Evolutionary conservation across 768 basidiomycete genomes (phyloP), one percentile per base, ranked within the genome.

Genomic region (Grammothele lineata): DNA sequence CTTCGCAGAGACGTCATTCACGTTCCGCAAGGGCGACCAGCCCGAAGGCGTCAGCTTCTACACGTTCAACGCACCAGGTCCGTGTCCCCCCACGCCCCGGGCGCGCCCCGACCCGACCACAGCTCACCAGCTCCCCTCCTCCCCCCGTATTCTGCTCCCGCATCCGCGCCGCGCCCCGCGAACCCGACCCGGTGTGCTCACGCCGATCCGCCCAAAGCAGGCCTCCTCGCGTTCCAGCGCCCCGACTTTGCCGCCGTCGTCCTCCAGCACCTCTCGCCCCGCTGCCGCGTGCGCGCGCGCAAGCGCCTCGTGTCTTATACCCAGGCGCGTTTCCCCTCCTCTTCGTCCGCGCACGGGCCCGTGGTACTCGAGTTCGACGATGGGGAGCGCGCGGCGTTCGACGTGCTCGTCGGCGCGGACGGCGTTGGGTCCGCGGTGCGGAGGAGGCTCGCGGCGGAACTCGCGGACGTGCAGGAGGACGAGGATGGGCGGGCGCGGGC

Each of bases 321-420:
- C 4, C 79, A 82, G 51, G 5, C 34, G 22, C 7, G 21, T 19
- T n/a, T n/a, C n/a, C n/a, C n/a, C n/a, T n/a, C n/a, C n/a, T n/a
- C n/a, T n/a, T 12, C 35, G 5, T 19, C 37, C 17, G 17, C 40
- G n/a, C 40, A 23, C 9, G 69, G 69, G 2, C 63, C 65, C 17
- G 71, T 83, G 52, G 69, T 63, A 23, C 65, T 88, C 47, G 56
- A 67, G 18, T 88, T 87, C 58, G 66, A 76, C 51, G 86, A 87
- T 56, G 83, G 81, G 34, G 69, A 80, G 12, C 71, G 66, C 10
- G 69, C 79, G 4, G 67, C 69, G 19, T 86, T 82, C 57, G 84
- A 87, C 59, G 59, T 86, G 10, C 74, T 88, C 35, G 63, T 86
- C 43, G 84, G 83, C 30, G 83, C 82, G n/a, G 84, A 86, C 53